These are phyloP conservation scores for Debaryomyces subglobosus DNA, from an alignment of 1,139 yeast genomes.

Conservation along the genomic window DNA sequence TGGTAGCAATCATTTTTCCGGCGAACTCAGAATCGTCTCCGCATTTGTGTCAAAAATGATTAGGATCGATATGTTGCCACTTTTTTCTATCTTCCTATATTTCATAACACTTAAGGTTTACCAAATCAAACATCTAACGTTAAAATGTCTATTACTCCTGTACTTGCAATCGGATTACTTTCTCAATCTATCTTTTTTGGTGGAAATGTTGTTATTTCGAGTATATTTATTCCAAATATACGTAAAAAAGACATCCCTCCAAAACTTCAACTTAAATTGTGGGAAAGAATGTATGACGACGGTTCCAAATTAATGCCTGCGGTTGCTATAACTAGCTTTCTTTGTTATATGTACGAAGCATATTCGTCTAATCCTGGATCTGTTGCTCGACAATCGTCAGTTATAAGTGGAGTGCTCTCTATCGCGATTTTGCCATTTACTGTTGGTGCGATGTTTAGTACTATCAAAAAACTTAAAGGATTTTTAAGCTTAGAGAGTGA, in stretches of 20 bases:
- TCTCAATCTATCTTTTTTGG: conserved; percentile 11
- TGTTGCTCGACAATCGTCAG: background rate
- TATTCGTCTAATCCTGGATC: background rate
- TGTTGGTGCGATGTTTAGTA: background rate
- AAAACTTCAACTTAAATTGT: background rate
- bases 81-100: no score
- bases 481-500: background rate
- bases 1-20: no score
- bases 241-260: background rate
- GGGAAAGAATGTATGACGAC: conserved; percentile 4
- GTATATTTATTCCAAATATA: conserved; percentile 9
- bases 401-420: conserved; percentile 2
- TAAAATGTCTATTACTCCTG: background rate
- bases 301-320: conserved; percentile 7
- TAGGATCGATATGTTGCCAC: no score
- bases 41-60: no score
- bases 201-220: conserved; percentile 8
- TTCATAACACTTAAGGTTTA: no score
- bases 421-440: conserved; percentile 10
- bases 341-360: conserved; percentile 4
- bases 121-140: background rate
- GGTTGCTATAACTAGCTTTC: conserved; percentile 2
- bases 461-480: conserved; percentile 5
- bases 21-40: no score
- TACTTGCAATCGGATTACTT: conserved; percentile 7